Evolutionary conservation across 2,329 filamentous ascomycete genomes (phyloP).

Genomic region (Epichloe brachyelytri): DNA sequence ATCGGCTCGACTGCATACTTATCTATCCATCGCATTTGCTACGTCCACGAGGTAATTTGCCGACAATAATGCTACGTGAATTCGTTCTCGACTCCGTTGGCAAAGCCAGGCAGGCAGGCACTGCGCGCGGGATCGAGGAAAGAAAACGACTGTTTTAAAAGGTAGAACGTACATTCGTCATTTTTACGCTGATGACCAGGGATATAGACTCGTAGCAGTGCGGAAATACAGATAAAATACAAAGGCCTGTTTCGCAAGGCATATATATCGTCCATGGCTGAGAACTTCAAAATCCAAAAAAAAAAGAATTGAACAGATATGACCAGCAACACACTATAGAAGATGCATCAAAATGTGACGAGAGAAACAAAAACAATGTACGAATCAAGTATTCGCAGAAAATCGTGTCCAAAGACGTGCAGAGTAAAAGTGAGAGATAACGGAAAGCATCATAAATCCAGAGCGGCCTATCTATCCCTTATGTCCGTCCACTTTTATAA

Average conservation of each 20-base stretch:
- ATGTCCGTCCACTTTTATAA: neutral
- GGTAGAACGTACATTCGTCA: neutral
- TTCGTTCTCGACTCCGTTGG: too few species aligned
- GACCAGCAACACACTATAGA: neutral
- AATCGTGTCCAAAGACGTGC: neutral
- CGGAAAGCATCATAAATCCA: neutral
- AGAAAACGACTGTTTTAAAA: neutral
- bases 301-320: neutral
- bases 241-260: neutral
- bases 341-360: too few species aligned
- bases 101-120: too few species aligned
- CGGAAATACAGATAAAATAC: neutral
- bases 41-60: too few species aligned
- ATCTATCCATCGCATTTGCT: neutral
- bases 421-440: neutral
- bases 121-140: too few species aligned
- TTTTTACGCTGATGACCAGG: neutral
- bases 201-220: neutral
- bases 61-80: too few species aligned
- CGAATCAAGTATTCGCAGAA: too few species aligned
- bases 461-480: neutral
- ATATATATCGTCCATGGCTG: neutral
- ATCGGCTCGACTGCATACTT: too few species aligned
- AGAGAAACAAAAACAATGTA: too few species aligned
- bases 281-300: neutral